phyloP scores from a whole-genome alignment of 768 basidiomycete species.

The Mycena alexandri region DNA sequence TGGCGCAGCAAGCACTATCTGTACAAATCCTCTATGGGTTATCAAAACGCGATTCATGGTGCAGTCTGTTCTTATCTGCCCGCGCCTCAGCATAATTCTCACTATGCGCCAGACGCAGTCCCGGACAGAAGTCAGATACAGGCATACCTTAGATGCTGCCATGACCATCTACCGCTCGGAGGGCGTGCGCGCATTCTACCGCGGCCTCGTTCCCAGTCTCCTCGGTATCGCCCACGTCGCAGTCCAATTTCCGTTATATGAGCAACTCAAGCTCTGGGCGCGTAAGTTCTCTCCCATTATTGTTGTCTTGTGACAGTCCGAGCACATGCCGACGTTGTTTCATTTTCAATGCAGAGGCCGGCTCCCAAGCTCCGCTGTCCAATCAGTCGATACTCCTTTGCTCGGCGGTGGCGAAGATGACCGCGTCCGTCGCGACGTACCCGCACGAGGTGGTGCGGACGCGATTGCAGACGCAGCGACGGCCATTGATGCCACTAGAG shows the following conservation, averaged over 20 bases:
- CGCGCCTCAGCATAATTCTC: slow-evolving; percentile 10
- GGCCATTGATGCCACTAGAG: slow-evolving; percentile 71
- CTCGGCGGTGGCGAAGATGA: slow-evolving; percentile 96
- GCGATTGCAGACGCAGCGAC: slow-evolving; percentile 89
- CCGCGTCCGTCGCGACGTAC: slow-evolving; percentile 94
- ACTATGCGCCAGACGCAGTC: slow-evolving; percentile 78
- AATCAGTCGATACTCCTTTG: slow-evolving; percentile 84
- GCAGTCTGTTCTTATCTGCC: slow-evolving; percentile 33
- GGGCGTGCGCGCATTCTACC: slow-evolving; percentile 91
- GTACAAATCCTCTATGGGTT: slow-evolving; percentile 98
- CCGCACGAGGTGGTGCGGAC: slow-evolving; percentile 99
- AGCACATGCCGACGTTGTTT: slow-evolving; percentile 13
- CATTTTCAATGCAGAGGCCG: slow-evolving; percentile 54
- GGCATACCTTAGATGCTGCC: slow-evolving; percentile 92
- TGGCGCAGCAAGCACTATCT: slow-evolving; percentile 92
- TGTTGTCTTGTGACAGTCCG: slow-evolving; percentile 25
- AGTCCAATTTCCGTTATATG: slow-evolving; percentile 97
- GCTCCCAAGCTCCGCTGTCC: slow-evolving; percentile 63
- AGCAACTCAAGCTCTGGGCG: slow-evolving; percentile 87
- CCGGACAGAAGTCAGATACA: slow-evolving; percentile 81
- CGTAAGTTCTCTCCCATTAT: slow-evolving; percentile 67
- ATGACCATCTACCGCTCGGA: slow-evolving; percentile 91
- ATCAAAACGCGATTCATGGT: slow-evolving; percentile 99
- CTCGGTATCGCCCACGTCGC: slow-evolving; percentile 95
- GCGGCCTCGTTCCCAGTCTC: slow-evolving; percentile 92